phyloP scores from a whole-genome alignment of 2,329 filamentous ascomycete species.

The Stemphylium beticola region DNA sequence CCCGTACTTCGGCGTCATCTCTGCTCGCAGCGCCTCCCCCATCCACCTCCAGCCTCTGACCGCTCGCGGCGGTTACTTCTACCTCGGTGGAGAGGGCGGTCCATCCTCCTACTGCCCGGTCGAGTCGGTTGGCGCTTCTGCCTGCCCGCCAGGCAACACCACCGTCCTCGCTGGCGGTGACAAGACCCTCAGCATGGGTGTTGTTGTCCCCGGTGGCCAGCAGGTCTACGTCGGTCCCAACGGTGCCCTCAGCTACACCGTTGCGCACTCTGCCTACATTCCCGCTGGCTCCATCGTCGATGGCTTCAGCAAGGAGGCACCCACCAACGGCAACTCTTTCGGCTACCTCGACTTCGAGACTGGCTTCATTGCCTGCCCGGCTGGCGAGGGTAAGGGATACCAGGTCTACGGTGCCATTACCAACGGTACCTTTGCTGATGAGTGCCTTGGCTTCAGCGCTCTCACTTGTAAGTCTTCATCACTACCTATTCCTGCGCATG shows the following conservation, averaged over 20 bases:
- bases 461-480: constrained; percentile 34
- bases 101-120: constrained; percentile 59
- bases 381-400: constrained; percentile 31
- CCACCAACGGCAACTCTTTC: constrained; percentile 24
- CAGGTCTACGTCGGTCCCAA: constrained; percentile 62
- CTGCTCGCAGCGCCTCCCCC: constrained; percentile 54
- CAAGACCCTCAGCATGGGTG: constrained; percentile 46
- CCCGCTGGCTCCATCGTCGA: constrained; percentile 59
- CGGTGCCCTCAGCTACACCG: constrained; percentile 63
- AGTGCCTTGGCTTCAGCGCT: constrained; percentile 46
- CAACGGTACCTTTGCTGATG: constrained; percentile 23
- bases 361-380: constrained; percentile 46
- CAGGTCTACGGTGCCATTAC: constrained; percentile 42
- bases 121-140: constrained; percentile 33
- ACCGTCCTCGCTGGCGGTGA: constrained; percentile 55
- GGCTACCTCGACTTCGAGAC: constrained; percentile 37
- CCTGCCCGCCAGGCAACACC: constrained; percentile 56
- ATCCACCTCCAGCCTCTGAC: constrained; percentile 58
- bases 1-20: constrained; percentile 53
- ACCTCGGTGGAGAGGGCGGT: constrained; percentile 51
- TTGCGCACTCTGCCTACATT: constrained; percentile 60
- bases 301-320: constrained; percentile 54
- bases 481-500: neutral
- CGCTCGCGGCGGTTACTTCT: constrained; percentile 58
- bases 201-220: constrained; percentile 68